phyloP scores from a whole-genome alignment of 148 eudicot species.

The Talinum fruticosum region DNA sequence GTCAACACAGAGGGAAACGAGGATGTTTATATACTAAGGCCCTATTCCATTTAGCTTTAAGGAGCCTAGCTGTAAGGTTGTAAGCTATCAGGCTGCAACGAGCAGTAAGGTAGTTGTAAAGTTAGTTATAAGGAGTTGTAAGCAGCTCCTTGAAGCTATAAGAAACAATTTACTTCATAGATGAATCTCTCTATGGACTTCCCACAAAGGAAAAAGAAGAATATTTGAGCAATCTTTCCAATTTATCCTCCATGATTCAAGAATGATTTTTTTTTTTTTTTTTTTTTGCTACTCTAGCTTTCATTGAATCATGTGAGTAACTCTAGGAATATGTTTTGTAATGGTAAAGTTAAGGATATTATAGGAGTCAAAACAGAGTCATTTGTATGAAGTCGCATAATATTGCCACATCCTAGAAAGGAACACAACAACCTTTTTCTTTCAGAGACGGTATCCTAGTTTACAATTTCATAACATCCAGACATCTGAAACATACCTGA shows the following conservation, averaged over 20 bases:
- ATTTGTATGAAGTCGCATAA: not conserved
- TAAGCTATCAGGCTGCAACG: too few relatives aligned
- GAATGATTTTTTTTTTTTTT: too few relatives aligned
- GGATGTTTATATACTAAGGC: too few relatives aligned
- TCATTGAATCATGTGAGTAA: not conserved
- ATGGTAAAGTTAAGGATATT: not conserved
- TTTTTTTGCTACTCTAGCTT: not conserved
- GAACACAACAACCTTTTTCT: not conserved
- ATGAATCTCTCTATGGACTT: not conserved
- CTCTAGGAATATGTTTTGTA: not conserved
- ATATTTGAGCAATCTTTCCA: not conserved
- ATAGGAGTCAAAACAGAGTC: not conserved
- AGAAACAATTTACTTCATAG: not conserved
- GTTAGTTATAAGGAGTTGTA: too few relatives aligned
- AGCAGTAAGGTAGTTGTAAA: too few relatives aligned
- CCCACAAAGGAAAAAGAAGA: not conserved
- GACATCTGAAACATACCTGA: constrained; percentile 49
- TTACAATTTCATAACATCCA: not conserved
- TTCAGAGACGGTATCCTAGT: not conserved
- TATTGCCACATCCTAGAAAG: not conserved
- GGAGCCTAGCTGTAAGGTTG: too few relatives aligned
- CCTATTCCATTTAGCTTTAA: too few relatives aligned
- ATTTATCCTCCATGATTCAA: too few relatives aligned
- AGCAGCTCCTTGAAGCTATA: too few relatives aligned
- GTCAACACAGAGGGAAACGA: not conserved